These are phyloP conservation scores for Zanthoxylum bungeanum DNA, from an alignment of 345 rosid species.

Conservation along the genomic window DNA sequence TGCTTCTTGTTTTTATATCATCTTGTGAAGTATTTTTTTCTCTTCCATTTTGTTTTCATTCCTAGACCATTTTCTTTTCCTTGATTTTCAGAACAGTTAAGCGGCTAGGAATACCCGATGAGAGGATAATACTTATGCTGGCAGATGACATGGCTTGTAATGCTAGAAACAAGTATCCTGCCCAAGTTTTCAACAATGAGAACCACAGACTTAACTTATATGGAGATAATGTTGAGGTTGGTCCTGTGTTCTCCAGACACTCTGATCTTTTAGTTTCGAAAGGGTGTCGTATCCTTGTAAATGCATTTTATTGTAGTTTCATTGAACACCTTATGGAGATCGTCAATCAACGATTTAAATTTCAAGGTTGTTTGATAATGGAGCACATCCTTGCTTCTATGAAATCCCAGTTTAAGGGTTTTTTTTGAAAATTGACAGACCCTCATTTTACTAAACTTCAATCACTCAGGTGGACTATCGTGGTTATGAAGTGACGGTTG, in stretches of 20 bases:
- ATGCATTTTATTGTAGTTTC: neutral
- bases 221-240: slow-evolving; percentile 97
- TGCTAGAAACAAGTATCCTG: slow-evolving; percentile 89
- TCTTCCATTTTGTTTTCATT: neutral
- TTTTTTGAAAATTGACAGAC: too few relatives aligned
- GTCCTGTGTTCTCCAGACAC: slow-evolving; percentile 9
- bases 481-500: slow-evolving; percentile 96
- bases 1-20: neutral
- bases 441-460: slow-evolving; percentile 28
- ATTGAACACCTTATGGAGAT: neutral
- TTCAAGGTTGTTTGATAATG: neutral
- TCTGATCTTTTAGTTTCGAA: slow-evolving; percentile 2
- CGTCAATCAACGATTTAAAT: neutral
- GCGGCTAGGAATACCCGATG: slow-evolving; percentile 93
- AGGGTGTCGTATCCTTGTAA: neutral
- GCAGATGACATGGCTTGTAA: slow-evolving; percentile 99
- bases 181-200: slow-evolving; percentile 97
- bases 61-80: neutral
- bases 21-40: neutral
- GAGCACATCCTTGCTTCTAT: neutral
- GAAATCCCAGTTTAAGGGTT: neutral
- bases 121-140: slow-evolving; percentile 91
- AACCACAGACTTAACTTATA: slow-evolving; percentile 93
- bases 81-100: slow-evolving; percentile 79
- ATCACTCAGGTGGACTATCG: slow-evolving; percentile 89